These are phyloP conservation scores for Paragyromitra xinjiangensis DNA, from an alignment of 495 filamentous ascomycete species.

Conservation along the genomic window DNA sequence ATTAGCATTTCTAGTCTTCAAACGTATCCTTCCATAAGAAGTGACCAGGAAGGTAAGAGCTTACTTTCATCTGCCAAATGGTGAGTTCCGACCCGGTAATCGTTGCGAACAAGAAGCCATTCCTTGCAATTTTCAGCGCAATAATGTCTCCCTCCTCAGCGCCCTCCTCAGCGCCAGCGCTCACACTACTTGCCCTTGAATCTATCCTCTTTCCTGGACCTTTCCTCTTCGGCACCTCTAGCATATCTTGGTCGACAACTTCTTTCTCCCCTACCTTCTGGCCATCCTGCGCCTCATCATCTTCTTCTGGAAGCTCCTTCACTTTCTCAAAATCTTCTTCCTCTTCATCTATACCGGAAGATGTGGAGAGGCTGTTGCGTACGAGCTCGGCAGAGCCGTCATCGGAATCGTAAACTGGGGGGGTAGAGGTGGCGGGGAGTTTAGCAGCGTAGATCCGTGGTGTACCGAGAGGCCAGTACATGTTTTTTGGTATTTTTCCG, in stretches of 20 bases:
- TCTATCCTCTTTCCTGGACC: conserved; percentile 49
- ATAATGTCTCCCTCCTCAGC: conserved; percentile 66
- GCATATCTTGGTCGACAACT: conserved; percentile 50
- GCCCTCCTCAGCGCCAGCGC: conserved; percentile 50
- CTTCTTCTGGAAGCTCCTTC: conserved; percentile 48
- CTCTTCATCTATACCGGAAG: conserved; percentile 28
- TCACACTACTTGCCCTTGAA: conserved; percentile 51
- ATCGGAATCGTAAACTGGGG: conserved; percentile 61
- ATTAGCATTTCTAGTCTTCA: conserved; percentile 16
- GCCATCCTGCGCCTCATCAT: conserved; percentile 48
- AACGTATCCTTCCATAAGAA: conserved; percentile 24
- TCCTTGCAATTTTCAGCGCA: conserved; percentile 79
- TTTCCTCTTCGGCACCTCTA: conserved; percentile 34
- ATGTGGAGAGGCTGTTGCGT: conserved; percentile 57
- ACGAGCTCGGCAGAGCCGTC: conserved; percentile 59
- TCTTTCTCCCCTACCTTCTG: conserved; percentile 55
- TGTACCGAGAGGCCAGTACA: conserved; percentile 98
- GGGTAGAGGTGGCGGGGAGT: conserved; percentile 62
- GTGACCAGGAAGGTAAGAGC: conserved; percentile 34
- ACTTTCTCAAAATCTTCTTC: conserved; percentile 26
- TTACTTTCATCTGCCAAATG: conserved; percentile 94
- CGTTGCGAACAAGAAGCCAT: conserved; percentile 86
- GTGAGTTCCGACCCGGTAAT: conserved; percentile 83
- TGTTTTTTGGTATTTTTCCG: conserved; percentile 57
- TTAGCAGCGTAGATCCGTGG: conserved; percentile 86